phyloP scores from a whole-genome alignment of 371 early-diverging fungal species.

The Actinomortierella wolfii region DNA sequence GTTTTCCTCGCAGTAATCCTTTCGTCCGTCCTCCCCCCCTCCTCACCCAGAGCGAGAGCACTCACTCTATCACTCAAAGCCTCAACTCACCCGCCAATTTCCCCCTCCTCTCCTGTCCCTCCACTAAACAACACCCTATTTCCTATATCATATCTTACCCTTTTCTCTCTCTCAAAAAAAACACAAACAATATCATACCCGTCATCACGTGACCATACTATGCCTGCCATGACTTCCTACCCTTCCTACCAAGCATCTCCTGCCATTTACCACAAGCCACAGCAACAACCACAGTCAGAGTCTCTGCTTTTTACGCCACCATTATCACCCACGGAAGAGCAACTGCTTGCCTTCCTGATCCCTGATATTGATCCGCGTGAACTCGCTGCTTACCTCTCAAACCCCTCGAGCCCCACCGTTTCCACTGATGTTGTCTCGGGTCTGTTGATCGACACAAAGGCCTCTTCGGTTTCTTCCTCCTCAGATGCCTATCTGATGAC shows the following conservation, averaged over 20 bases:
- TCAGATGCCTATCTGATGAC: background rate
- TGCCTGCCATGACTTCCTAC: constrained; percentile 8
- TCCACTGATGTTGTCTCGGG: constrained; percentile 30
- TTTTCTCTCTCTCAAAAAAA: background rate
- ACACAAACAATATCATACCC: constrained; percentile 5
- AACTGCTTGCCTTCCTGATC: constrained; percentile 41
- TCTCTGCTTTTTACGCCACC: constrained; percentile 43
- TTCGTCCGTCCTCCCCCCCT: background rate
- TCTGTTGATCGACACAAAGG: constrained; percentile 18
- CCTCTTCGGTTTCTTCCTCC: constrained; percentile 5
- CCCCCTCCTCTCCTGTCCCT: background rate
- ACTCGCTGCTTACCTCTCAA: constrained; percentile 40
- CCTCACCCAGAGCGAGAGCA: too few species aligned
- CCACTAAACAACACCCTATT: background rate
- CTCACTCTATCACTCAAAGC: constrained; percentile 4
- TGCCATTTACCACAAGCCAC: background rate
- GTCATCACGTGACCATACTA: constrained; percentile 5
- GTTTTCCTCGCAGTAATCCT: background rate
- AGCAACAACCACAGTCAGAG: constrained; percentile 19
- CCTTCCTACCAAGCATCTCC: constrained; percentile 5
- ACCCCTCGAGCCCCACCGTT: constrained; percentile 30
- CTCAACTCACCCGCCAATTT: background rate
- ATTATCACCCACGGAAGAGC: constrained; percentile 42
- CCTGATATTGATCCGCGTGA: constrained; percentile 44
- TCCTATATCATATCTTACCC: too few species aligned